Conservation (phyloP, 2,329 filamentous ascomycete genomes). For the Aspergillus novoparasiticus region DNA sequence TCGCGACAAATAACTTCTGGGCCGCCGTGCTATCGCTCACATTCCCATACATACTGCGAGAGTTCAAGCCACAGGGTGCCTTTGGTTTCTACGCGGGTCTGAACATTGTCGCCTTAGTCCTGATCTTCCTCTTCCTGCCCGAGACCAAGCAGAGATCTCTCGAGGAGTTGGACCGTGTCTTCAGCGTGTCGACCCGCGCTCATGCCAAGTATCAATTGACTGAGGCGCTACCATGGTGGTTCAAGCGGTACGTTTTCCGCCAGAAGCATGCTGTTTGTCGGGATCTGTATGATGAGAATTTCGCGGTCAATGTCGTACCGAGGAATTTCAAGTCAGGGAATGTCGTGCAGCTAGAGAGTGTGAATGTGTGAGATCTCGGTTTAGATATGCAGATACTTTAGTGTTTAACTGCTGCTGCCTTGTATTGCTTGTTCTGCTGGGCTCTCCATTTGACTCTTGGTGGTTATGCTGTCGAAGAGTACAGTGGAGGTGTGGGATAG, state of each 20-base stretch:
- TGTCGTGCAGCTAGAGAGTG: neutral
- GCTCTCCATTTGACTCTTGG: rapidly evolving
- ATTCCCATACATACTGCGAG: conserved; percentile 51
- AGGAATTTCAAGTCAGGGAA: neutral
- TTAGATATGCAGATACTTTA: no score
- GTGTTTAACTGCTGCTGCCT: neutral
- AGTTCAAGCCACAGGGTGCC: conserved; percentile 55
- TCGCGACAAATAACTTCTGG: conserved; percentile 52
- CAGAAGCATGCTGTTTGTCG: conserved; percentile 30
- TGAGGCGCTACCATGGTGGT: conserved; percentile 62
- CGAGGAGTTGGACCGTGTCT: conserved; percentile 61
- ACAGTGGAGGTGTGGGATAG: neutral
- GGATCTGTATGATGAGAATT: neutral
- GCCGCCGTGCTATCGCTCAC: conserved; percentile 53
- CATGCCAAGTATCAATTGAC: conserved; percentile 61
- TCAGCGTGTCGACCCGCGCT: conserved; percentile 60
- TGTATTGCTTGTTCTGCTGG: neutral
- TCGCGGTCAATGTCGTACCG: neutral
- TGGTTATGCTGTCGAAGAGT: neutral
- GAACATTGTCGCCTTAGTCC: conserved; percentile 61
- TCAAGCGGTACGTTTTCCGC: conserved; percentile 59
- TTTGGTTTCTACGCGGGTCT: conserved; percentile 65
- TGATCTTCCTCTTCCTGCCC: conserved; percentile 65
- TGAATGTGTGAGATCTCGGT: neutral
- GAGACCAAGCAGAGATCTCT: conserved; percentile 59